Conservation (phyloP, 345 rosid genomes). For the Physaria fendleri region DNA sequence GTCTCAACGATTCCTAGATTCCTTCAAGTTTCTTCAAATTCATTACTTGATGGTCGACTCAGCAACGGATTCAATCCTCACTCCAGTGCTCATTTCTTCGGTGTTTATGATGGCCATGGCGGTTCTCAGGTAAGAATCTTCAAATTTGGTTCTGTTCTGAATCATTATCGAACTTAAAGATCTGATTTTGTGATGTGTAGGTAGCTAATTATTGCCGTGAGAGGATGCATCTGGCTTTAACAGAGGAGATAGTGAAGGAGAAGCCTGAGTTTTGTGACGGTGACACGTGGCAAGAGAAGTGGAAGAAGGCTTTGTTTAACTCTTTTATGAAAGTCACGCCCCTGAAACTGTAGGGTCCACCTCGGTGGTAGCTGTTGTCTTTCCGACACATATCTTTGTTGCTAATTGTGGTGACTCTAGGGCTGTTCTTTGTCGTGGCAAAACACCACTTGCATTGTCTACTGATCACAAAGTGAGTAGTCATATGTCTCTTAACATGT, state of each 20-base stretch:
- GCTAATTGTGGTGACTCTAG: constrained; percentile 84
- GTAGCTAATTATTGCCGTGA: constrained; percentile 61
- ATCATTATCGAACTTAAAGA: no score
- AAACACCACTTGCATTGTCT: constrained; percentile 47
- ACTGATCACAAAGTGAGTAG: constrained; percentile 64
- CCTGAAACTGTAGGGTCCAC: constrained; percentile 86
- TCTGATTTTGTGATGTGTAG: constrained; percentile 25
- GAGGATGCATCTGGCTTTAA: constrained; percentile 58
- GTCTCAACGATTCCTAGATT: constrained; percentile 44
- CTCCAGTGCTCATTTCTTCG: constrained; percentile 49
- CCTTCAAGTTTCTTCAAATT: constrained; percentile 35
- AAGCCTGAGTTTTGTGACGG: constrained; percentile 29
- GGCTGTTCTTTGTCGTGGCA: constrained; percentile 68
- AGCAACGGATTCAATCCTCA: constrained; percentile 24
- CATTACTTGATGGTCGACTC: constrained; percentile 22
- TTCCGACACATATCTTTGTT: constrained; percentile 51
- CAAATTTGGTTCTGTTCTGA: background rate
- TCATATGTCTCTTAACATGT: no score
- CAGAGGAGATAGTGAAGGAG: constrained; percentile 49
- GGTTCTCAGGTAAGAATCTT: constrained; percentile 55
- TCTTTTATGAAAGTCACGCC: constrained; percentile 54
- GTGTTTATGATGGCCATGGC: constrained; percentile 80
- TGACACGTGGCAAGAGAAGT: constrained; percentile 43
- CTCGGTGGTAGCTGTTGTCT: constrained; percentile 59
- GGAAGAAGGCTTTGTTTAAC: constrained; percentile 54